Conservation (phyloP, 768 basidiomycete species). For the Podaxis mareebaensis region DNA sequence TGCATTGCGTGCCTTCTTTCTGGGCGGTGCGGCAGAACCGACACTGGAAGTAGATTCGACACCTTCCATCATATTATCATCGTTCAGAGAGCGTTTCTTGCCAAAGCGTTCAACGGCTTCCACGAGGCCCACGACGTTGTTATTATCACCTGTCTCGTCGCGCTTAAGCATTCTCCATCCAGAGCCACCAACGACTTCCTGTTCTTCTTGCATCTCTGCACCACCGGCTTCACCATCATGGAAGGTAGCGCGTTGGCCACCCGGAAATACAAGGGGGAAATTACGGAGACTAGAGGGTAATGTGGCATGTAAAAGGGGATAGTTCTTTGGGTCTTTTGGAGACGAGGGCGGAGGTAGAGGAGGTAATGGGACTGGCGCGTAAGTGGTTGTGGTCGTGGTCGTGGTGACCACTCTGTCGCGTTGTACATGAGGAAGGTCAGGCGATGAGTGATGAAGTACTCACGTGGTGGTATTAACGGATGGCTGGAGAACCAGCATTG, state of each 20-base stretch:
- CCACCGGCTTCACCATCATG: constrained; percentile 66
- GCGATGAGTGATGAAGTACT: constrained; percentile 26
- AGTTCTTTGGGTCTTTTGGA: constrained; percentile 78
- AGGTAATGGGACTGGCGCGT: constrained; percentile 85
- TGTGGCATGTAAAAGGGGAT: constrained; percentile 74
- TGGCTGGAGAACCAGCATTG: constrained; percentile 71
- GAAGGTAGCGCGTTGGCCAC: constrained; percentile 79
- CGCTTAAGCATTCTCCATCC: constrained; percentile 79
- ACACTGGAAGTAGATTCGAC: constrained; percentile 44
- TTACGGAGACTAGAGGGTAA: constrained; percentile 72
- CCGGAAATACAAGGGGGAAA: constrained; percentile 81
- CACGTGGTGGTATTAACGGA: constrained; percentile 87
- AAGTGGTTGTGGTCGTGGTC: constrained; percentile 88
- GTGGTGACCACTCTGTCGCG: constrained; percentile 77
- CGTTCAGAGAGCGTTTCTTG: constrained; percentile 77
- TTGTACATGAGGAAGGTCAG: constrained; percentile 23
- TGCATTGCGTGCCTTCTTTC: constrained; percentile 76
- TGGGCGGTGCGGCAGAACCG: constrained; percentile 55
- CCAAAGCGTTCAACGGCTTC: constrained; percentile 88
- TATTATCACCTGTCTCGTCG: constrained; percentile 54
- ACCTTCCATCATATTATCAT: constrained; percentile 53
- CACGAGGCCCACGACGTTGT: constrained; percentile 59
- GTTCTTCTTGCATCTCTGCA: constrained; percentile 71
- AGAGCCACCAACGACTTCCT: constrained; percentile 59
- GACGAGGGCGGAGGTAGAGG: constrained; percentile 67